Evolutionary conservation across 768 basidiomycete species (phyloP).

Genomic region (Mrakia hoshinonis): DNA sequence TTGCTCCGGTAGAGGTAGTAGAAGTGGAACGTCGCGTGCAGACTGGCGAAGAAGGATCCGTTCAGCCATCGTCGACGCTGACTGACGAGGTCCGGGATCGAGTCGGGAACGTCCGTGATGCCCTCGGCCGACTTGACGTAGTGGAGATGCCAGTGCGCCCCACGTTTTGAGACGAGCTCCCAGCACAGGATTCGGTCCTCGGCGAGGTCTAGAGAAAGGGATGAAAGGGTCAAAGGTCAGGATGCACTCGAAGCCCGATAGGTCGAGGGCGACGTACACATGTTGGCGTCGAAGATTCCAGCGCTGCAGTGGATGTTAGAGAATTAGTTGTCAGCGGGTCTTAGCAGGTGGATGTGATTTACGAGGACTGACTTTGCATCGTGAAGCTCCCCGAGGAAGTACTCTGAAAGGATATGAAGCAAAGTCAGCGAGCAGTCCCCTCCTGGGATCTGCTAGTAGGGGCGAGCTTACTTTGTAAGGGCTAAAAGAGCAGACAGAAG

Average conservation of each 20-base stretch:
- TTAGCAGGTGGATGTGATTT: background rate
- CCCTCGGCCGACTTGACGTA: conserved; percentile 93
- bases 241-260: conserved; percentile 42
- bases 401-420: conserved; percentile 44
- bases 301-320: conserved; percentile 56
- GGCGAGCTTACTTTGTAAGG: conserved; percentile 5
- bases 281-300: conserved; percentile 90
- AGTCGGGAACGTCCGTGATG: conserved; percentile 86
- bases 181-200: conserved; percentile 80
- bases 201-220: conserved; percentile 68
- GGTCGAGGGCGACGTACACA: conserved; percentile 76
- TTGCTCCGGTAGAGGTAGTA: conserved; percentile 69
- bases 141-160: conserved; percentile 82
- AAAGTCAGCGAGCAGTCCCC: too few species aligned
- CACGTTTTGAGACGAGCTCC: conserved; percentile 93
- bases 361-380: conserved; percentile 38
- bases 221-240: conserved; percentile 57
- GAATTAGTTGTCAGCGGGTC: conserved; percentile 37
- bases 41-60: conserved; percentile 78
- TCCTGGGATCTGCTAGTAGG: too few species aligned
- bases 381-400: conserved; percentile 91
- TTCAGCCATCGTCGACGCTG: conserved; percentile 96
- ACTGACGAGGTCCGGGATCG: conserved; percentile 85
- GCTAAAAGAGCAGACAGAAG: conserved; percentile 53
- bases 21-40: conserved; percentile 87